Base-by-base conservation (phyloP, 352 stramenopile genomes). In the Phytopythium ostracodes region DNA sequence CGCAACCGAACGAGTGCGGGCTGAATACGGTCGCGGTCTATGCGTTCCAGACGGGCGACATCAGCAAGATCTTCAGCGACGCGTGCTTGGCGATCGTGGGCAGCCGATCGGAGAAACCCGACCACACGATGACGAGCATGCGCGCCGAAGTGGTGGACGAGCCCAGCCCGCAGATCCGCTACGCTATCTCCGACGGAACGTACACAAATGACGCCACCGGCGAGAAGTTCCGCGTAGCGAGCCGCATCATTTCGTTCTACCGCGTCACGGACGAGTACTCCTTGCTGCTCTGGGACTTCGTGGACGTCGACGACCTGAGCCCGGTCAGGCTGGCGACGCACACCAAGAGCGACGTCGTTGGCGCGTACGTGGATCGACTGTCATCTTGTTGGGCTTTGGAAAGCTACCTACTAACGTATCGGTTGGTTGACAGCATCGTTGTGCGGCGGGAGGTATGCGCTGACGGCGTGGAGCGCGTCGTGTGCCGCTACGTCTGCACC, bases 11-110 rank as follows among this genome's bases (percentile, higher is more conserved):
- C 15, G 62, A 77, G 55, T 75, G 75, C 58, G 70, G 70, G 14
- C 59, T 66, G 61, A 83, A 67, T 17, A 70, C 71, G 42, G 70
- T 54, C 7, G 69, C 71, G 22, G 71, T 79, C 56, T 75, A 75
- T 56, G 67, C 70, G 18, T 73, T 77, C 52, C 67, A 77, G 47
- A 75, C 70, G 33, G 64, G 68, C 61, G 73, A 77, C 64, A 71
- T 67, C n/a, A 67, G 65, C 25, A 60, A 72, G 67, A 70, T 77
- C 46, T 77, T 77, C 67, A 52, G 70, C 50, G 59, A 62, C 33
- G 67, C 70, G 17, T 73, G 64, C 24, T 60, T 52, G 0, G 70
- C 64, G 52, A 75, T 77, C 46, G 44, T 72, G 22, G 60, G 66
- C 27, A 69, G 64, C 43, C 61, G 62, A 31, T 72, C 60, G 17